These are phyloP conservation scores for Trametes villosa DNA, from an alignment of 768 basidiomycete genomes.

Conservation along the genomic window DNA sequence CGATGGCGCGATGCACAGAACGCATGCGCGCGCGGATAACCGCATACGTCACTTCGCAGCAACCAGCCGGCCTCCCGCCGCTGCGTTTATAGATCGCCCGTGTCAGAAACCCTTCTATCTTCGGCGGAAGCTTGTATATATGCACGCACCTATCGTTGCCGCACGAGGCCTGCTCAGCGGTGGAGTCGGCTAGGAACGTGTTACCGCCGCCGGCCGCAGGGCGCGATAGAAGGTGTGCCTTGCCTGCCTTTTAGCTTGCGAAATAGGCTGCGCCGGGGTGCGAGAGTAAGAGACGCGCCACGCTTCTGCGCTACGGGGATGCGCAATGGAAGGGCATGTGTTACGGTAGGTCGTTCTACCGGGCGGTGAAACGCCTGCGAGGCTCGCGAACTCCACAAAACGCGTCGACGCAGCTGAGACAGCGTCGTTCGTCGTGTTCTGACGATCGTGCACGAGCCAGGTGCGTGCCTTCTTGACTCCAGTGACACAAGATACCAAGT, in stretches of 20 bases:
- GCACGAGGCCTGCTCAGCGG: background rate
- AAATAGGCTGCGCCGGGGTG: background rate
- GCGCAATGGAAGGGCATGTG: background rate
- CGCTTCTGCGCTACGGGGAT: background rate
- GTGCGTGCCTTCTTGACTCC: background rate
- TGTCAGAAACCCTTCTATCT: background rate
- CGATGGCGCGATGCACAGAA: background rate
- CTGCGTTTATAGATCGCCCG: background rate
- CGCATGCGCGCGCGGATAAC: background rate
- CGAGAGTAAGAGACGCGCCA: background rate
- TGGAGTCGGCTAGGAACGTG: conserved; percentile 17
- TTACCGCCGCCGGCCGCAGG: background rate
- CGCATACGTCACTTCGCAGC: conserved; percentile 12
- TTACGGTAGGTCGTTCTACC: background rate
- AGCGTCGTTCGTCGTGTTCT: background rate
- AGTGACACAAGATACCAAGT: no score
- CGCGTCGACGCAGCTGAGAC: background rate
- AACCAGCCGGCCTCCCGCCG: background rate
- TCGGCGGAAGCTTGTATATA: background rate
- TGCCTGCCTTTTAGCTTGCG: background rate
- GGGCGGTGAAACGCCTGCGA: background rate
- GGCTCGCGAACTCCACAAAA: background rate
- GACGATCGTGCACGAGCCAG: background rate
- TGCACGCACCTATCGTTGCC: background rate
- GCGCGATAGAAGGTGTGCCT: background rate